Base-by-base conservation (phyloP, 2,329 filamentous ascomycete genomes). In the Onygenales sp. region DNA sequence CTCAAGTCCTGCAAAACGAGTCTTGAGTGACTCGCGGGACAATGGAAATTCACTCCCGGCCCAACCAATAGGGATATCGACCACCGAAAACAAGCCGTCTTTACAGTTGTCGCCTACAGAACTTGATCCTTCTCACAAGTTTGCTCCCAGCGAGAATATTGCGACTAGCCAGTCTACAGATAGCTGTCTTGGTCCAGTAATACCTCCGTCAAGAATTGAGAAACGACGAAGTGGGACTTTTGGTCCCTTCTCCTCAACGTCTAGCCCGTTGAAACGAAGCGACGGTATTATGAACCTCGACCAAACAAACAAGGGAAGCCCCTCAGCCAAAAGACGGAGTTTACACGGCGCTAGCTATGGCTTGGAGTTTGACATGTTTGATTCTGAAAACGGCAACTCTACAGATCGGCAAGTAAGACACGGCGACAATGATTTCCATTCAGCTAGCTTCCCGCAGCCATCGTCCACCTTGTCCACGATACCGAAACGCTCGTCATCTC, bases 281-380 rank as follows among this genome's bases (percentile, higher is more conserved):
- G 92, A 97, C 73, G 86, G 87, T 43, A 85, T 86, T 50, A 92
- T 95, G 87, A 89, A 89, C 63, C 74, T 94, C 48, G 91, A 95
- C 63, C 86, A 88, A 58, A 78, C 83, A 32, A 54, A 43, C 17
- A 41, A 61, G 77, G 87, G 53, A 87, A 87, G 60, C 64, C 92
- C 93, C 0, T 87, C 92, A 55, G 88, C 91, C 46, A 96, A 96
- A 75, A 82, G 93, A 59, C 83, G 93, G 63, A 96, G 91, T 70
- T 72, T 95, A 61, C 89, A 95, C 67, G 86, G 86, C 43, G 77
- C 84, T n/a, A 81, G 73, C 60, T 75, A 85, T 57, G 77, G 78
- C 45, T 68, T 75, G 31, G 79, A 83, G 60, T 86, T 89, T 65
- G 89, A 83, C 66, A 83, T 95, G 36, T 95, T 95, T 66, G 89